Evolutionary conservation across 2,329 filamentous ascomycete genomes (phyloP).

Genomic region (Arthrobotrys pseudoclavata): DNA sequence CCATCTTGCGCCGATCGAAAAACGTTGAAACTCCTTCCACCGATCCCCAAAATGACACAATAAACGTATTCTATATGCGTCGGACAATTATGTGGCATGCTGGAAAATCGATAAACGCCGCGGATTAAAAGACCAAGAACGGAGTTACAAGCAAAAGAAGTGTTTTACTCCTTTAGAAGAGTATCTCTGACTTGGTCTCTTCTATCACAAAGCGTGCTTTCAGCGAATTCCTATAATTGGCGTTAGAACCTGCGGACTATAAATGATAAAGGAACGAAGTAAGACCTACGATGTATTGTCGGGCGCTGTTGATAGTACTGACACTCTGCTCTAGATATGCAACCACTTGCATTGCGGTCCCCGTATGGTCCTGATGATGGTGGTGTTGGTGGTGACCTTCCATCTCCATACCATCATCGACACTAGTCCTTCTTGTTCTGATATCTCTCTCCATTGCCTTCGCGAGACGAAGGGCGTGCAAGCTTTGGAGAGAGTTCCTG

Average conservation of each 20-base stretch:
- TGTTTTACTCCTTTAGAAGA: slow-evolving; percentile 44
- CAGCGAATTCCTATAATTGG: slow-evolving; percentile 40
- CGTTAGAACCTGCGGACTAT: neutral
- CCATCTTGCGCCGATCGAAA: slow-evolving; percentile 12
- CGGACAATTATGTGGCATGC: slow-evolving; percentile 16
- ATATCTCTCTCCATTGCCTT: slow-evolving; percentile 58
- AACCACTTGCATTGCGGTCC: slow-evolving; percentile 51
- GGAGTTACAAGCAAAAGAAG: neutral
- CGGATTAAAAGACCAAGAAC: neutral
- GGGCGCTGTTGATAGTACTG: slow-evolving; percentile 55
- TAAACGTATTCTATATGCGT: slow-evolving; percentile 29
- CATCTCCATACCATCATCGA: slow-evolving; percentile 55
- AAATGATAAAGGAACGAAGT: neutral
- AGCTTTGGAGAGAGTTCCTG: slow-evolving; percentile 53
- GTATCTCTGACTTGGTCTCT: slow-evolving; percentile 50
- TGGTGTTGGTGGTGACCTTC: slow-evolving; percentile 25
- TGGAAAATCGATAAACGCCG: neutral
- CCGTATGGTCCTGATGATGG: slow-evolving; percentile 27
- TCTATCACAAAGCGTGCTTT: slow-evolving; percentile 55
- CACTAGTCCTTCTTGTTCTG: slow-evolving; percentile 24
- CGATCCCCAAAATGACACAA: neutral
- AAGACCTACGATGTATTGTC: slow-evolving; percentile 52
- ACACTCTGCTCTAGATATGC: slow-evolving; percentile 57
- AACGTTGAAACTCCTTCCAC: slow-evolving; percentile 11
- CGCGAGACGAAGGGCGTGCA: slow-evolving; percentile 52